Percentiles rank a stretch among this genome's conserved stretches.
Evolutionary conservation across 2,329 filamentous ascomycete genomes (phyloP).

Genomic region (Pseudogymnoascus pannorum): DNA sequence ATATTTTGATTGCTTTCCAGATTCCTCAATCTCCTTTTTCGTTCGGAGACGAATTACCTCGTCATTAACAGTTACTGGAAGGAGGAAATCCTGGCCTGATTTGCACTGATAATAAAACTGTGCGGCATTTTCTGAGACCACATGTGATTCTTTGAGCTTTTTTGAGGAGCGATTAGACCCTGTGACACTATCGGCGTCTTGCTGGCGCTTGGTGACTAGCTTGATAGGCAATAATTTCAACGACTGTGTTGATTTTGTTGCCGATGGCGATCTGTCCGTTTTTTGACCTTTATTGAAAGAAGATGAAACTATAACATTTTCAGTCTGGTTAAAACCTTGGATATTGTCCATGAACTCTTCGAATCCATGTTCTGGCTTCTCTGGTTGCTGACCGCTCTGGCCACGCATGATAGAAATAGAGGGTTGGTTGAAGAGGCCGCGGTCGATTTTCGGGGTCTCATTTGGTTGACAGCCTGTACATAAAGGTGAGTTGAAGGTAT

Average conservation of each 20-base stretch:
- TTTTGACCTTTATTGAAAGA: background rate
- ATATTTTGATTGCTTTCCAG: background rate
- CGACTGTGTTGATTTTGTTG: background rate
- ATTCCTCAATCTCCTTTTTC: background rate
- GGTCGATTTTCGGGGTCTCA: background rate
- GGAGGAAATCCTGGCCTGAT: conserved; percentile 1
- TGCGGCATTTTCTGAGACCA: background rate
- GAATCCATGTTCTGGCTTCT: background rate
- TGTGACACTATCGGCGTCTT: too few species aligned
- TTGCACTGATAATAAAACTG: background rate
- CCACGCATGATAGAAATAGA: background rate
- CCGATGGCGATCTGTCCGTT: background rate
- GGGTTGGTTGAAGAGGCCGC: background rate
- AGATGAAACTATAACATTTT: background rate
- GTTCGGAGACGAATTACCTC: background rate
- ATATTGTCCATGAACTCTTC: background rate
- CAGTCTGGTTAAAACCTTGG: background rate
- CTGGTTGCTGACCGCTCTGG: background rate
- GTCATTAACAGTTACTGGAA: background rate
- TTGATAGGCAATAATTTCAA: background rate
- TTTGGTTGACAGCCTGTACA: background rate
- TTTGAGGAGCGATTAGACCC: background rate
- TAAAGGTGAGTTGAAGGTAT: background rate
- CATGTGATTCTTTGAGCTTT: background rate
- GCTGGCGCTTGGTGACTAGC: background rate